A percentile compares a stretch with the other conserved stretches of the same genome.
phyloP scores from a whole-genome alignment of 805 yeast species.

The Lipomyces japonicus region DNA sequence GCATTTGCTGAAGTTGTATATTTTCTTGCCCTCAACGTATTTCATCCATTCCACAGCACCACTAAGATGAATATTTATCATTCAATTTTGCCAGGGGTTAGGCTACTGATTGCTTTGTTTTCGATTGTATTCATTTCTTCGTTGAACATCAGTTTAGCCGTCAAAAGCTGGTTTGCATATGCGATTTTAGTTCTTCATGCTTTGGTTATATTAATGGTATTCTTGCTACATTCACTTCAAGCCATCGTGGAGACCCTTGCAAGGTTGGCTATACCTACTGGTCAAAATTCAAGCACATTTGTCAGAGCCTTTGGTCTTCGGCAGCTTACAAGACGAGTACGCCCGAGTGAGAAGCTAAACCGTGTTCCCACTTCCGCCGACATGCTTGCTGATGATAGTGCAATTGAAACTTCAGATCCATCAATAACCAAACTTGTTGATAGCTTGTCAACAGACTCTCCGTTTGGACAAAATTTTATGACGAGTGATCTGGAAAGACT shows the following conservation, averaged over 20 bases:
- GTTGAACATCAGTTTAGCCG: constrained; percentile 25
- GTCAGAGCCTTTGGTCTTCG: constrained; percentile 26
- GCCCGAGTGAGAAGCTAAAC: constrained; percentile 12
- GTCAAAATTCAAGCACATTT: constrained; percentile 18
- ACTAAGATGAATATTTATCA: constrained; percentile 35
- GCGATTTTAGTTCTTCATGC: constrained; percentile 35
- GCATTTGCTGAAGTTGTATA: constrained; percentile 33
- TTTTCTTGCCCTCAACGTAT: constrained; percentile 25
- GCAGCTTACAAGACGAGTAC: constrained; percentile 26
- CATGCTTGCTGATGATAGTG: neutral
- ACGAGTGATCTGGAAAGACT: constrained; percentile 3
- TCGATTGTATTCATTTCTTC: constrained; percentile 33
- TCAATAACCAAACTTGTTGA: constrained; percentile 1
- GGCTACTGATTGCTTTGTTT: constrained; percentile 29
- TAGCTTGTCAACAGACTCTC: constrained; percentile 3
- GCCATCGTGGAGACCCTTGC: constrained; percentile 32
- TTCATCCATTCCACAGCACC: constrained; percentile 32
- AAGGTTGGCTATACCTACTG: constrained; percentile 16
- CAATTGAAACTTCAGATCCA: neutral
- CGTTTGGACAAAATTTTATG: constrained; percentile 4
- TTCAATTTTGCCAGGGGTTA: constrained; percentile 25
- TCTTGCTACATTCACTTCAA: constrained; percentile 32
- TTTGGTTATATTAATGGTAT: constrained; percentile 32
- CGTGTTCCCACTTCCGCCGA: neutral
- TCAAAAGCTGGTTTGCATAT: constrained; percentile 37